These are phyloP conservation scores for Podospora pseudocomata DNA, from an alignment of 495 filamentous ascomycete species.

Conservation along the genomic window DNA sequence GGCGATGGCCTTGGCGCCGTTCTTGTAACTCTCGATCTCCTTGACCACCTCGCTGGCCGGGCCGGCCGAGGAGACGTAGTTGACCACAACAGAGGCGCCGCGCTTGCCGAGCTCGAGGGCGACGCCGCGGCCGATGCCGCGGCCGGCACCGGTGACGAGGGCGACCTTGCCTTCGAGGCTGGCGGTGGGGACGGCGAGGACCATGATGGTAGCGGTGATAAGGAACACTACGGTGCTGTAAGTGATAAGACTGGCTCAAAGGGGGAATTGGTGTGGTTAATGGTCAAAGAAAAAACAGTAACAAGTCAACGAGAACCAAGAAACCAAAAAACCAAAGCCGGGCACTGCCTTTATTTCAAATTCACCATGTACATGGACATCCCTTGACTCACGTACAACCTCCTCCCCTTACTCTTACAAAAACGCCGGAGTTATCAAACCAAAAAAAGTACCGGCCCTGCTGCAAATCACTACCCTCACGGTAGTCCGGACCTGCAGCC, in stretches of 20 bases:
- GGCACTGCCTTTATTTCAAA: background rate
- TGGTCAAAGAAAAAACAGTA: background rate
- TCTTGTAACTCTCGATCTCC: conserved; percentile 34
- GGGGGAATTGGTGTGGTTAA: background rate
- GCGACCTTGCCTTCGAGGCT: conserved; percentile 64
- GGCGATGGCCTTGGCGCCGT: conserved; percentile 58
- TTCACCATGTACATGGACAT: background rate
- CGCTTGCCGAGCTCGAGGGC: conserved; percentile 72
- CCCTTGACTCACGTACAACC: background rate
- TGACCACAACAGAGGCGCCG: conserved; percentile 69
- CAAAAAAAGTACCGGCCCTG: background rate
- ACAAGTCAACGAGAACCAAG: background rate
- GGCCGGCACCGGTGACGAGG: conserved; percentile 67
- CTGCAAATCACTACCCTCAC: background rate
- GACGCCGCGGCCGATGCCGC: conserved; percentile 71
- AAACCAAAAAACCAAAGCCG: background rate
- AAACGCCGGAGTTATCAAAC: background rate
- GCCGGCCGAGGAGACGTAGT: conserved; percentile 64
- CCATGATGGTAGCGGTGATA: conserved; percentile 25
- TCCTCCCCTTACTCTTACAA: background rate
- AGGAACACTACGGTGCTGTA: background rate
- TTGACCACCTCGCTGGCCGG: conserved; percentile 63
- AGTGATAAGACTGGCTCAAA: background rate
- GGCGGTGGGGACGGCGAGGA: conserved; percentile 34
- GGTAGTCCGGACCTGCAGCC: conserved; percentile 7